Evolutionary conservation across 2,329 filamentous ascomycete species (phyloP).

Genomic region (Zopfia rhizophila): DNA sequence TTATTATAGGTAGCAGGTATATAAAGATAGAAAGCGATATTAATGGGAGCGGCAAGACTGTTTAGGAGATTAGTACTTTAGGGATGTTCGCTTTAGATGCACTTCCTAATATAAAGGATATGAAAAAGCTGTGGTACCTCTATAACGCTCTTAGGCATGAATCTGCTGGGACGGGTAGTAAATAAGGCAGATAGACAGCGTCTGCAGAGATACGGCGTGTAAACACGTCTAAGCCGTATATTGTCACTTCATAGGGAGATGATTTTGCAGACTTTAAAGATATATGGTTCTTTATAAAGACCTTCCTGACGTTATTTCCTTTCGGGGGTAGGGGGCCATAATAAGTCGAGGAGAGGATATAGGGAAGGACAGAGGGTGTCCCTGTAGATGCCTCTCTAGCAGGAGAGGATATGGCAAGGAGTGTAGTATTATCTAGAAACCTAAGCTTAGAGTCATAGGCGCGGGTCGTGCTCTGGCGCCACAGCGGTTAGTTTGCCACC

Average conservation of each 20-base stretch:
- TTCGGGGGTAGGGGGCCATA: conserved; percentile 9
- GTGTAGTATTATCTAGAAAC: conserved; percentile 5
- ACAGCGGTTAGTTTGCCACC: conserved; percentile 1
- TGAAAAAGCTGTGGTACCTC: conserved; percentile 9
- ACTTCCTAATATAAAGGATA: conserved; percentile 4
- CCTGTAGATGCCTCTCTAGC: too few species aligned
- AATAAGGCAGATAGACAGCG: background rate
- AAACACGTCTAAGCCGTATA: conserved; percentile 6
- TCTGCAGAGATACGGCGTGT: conserved; percentile 6
- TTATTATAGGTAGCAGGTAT: too few species aligned
- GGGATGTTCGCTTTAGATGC: conserved; percentile 9
- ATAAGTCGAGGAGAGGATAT: conserved; percentile 5
- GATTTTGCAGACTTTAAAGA: conserved; percentile 11
- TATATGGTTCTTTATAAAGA: conserved; percentile 10
- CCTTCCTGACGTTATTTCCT: conserved; percentile 13
- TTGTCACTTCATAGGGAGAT: conserved; percentile 7
- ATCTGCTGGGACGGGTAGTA: background rate
- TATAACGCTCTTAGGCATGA: conserved; percentile 4
- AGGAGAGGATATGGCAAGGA: background rate
- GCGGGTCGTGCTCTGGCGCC: conserved; percentile 8
- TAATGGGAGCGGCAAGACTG: too few species aligned
- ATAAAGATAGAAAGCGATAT: too few species aligned
- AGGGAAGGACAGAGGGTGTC: too few species aligned
- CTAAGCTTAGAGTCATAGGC: conserved; percentile 10
- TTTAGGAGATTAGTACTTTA: conserved; percentile 7